These are phyloP conservation scores for Camelina hispida DNA, from an alignment of 345 rosid species.

Conservation along the genomic window DNA sequence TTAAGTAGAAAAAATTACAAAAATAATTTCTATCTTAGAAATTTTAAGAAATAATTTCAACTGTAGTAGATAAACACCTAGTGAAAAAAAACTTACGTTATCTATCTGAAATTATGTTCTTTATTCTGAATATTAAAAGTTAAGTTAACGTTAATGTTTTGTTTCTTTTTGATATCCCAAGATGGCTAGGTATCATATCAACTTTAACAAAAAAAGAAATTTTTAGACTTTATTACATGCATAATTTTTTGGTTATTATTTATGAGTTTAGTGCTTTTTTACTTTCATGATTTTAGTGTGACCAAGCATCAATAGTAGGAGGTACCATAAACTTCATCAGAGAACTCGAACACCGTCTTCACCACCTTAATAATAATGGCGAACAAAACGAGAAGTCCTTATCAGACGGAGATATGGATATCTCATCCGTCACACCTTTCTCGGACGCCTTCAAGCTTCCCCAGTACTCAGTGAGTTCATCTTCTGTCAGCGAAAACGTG, in stretches of 20 bases:
- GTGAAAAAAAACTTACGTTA: background rate
- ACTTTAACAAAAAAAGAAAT: background rate
- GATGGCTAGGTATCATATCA: background rate
- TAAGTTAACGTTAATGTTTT: background rate
- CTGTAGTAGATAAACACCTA: background rate
- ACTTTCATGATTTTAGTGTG: constrained; percentile 45
- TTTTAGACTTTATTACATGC: background rate
- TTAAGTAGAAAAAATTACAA: background rate
- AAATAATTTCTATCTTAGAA: background rate
- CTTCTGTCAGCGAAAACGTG: constrained; percentile 20
- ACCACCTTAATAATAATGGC: constrained; percentile 22
- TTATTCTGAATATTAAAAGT: background rate
- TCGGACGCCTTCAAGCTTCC: constrained; percentile 72
- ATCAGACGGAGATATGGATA: background rate
- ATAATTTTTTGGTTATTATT: background rate
- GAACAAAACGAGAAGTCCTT: constrained; percentile 34
- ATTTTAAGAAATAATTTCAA: background rate
- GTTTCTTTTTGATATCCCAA: background rate
- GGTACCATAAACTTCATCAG: constrained; percentile 59
- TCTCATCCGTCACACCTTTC: constrained; percentile 45
- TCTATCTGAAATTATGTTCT: background rate
- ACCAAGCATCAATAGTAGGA: constrained; percentile 63
- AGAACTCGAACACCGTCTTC: constrained; percentile 58
- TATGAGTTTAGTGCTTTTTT: background rate
- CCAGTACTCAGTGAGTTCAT: constrained; percentile 54